Evolutionary conservation across 2,329 filamentous ascomycete genomes (phyloP).

Genomic region (Oidium heveae): DNA sequence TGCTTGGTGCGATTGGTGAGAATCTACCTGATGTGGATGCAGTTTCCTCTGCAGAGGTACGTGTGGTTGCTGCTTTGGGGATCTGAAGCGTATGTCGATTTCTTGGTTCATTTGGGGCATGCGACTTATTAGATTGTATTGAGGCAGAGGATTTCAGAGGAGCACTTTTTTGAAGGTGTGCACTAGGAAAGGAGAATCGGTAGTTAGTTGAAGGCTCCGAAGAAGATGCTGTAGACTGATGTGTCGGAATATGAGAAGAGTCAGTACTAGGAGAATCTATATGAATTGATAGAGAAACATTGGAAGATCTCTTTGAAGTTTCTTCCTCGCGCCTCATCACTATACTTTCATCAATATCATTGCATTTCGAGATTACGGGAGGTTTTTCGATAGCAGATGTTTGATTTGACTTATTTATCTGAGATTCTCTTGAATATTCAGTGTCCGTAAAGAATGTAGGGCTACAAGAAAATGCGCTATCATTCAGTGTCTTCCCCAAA

Average conservation of each 20-base stretch:
- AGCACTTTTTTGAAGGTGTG: conserved; percentile 19
- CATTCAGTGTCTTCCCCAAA: conserved; percentile 7
- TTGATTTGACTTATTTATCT: conserved; percentile 6
- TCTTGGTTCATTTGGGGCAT: conserved; percentile 33
- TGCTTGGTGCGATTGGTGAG: conserved; percentile 32
- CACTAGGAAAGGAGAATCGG: conserved; percentile 38
- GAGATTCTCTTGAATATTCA: conserved; percentile 13
- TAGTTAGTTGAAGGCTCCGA: conserved; percentile 16
- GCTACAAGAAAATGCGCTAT: conserved; percentile 12
- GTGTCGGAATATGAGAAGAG: neutral
- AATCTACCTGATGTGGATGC: conserved; percentile 52
- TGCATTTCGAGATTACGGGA: conserved; percentile 9
- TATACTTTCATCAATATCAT: conserved; percentile 5
- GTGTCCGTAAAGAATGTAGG: neutral
- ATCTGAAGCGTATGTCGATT: conserved; percentile 80
- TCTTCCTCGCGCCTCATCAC: conserved; percentile 9
- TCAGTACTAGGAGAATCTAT: conserved; percentile 9
- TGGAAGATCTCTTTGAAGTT: conserved; percentile 4
- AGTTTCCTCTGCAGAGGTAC: conserved; percentile 45
- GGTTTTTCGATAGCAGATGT: neutral
- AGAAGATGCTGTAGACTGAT: neutral
- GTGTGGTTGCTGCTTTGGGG: conserved; percentile 38
- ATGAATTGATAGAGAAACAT: conserved; percentile 8
- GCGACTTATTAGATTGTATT: conserved; percentile 15
- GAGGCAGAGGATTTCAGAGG: conserved; percentile 23